Conservation (phyloP, 768 basidiomycete genomes). For the Boletus subparvulus region DNA sequence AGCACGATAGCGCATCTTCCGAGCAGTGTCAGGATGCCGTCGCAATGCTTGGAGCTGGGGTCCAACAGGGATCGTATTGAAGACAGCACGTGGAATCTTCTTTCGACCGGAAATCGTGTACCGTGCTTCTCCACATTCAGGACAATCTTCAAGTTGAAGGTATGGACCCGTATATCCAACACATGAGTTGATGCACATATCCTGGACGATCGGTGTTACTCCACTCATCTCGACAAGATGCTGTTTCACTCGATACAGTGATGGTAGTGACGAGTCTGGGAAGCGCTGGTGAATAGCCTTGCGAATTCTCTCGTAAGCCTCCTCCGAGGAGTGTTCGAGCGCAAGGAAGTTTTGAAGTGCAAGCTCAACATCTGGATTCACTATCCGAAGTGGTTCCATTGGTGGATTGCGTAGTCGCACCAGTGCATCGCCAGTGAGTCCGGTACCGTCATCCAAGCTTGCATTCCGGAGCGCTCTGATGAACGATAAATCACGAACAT, state of each 20-base stretch:
- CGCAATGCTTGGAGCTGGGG: neutral
- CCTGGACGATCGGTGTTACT: neutral
- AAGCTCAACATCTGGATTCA: neutral
- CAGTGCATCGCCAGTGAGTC: neutral
- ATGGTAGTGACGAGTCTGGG: neutral
- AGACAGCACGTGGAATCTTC: neutral
- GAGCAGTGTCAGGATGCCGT: neutral
- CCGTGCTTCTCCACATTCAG: neutral
- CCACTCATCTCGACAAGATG: neutral
- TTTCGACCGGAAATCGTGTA: too few species aligned
- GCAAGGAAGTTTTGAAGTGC: neutral
- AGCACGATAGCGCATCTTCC: neutral
- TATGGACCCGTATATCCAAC: neutral
- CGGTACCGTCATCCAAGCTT: neutral
- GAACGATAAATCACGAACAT: too few species aligned
- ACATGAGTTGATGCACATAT: neutral
- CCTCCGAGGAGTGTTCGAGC: neutral
- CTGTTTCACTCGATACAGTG: neutral
- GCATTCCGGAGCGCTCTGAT: too few species aligned
- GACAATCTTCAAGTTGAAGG: neutral
- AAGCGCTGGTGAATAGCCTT: neutral
- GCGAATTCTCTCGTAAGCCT: neutral
- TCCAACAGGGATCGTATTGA: neutral
- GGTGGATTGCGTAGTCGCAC: neutral
- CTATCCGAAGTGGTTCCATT: neutral